A percentile compares a stretch with the other conserved stretches of the same genome.
Evolutionary conservation across 2,329 filamentous ascomycete species (phyloP).

Genomic region (Tolypocladium pustulatum): DNA sequence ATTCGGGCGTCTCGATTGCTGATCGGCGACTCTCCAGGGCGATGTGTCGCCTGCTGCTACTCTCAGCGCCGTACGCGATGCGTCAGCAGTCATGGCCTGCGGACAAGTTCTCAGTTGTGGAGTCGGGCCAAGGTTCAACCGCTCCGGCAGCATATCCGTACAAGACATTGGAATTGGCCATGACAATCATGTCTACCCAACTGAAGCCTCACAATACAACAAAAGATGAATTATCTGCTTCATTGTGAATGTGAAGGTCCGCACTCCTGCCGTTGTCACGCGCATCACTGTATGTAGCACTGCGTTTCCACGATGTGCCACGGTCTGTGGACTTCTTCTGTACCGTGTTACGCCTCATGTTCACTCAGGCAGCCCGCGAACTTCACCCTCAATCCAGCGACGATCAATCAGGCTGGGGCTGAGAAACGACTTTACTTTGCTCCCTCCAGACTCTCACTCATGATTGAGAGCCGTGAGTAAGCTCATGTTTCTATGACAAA

Average conservation of each 20-base stretch:
- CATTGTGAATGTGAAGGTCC: neutral
- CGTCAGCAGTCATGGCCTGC: neutral
- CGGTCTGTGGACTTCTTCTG: neutral
- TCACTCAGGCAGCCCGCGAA: neutral
- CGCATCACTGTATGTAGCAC: too few relatives aligned
- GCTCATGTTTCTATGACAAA: too few relatives aligned
- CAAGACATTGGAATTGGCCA: neutral
- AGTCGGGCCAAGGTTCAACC: constrained; percentile 1
- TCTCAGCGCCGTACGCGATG: neutral
- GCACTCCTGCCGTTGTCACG: too few relatives aligned
- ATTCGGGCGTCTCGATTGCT: neutral
- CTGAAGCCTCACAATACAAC: neutral
- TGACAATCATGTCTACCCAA: neutral
- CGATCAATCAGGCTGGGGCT: neutral
- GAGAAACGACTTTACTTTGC: neutral
- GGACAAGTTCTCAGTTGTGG: neutral
- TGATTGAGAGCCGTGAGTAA: neutral
- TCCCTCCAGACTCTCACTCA: neutral
- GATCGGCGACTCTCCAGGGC: neutral
- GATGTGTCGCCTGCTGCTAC: neutral
- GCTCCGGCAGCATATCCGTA: neutral
- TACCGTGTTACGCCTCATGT: too few relatives aligned
- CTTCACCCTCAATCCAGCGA: neutral
- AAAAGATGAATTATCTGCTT: neutral
- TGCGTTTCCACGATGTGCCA: neutral